Evolutionary conservation across 495 filamentous ascomycete species (phyloP), one percentile per base, ranked within the genome.

Genomic region (Lophiotrema nucula): DNA sequence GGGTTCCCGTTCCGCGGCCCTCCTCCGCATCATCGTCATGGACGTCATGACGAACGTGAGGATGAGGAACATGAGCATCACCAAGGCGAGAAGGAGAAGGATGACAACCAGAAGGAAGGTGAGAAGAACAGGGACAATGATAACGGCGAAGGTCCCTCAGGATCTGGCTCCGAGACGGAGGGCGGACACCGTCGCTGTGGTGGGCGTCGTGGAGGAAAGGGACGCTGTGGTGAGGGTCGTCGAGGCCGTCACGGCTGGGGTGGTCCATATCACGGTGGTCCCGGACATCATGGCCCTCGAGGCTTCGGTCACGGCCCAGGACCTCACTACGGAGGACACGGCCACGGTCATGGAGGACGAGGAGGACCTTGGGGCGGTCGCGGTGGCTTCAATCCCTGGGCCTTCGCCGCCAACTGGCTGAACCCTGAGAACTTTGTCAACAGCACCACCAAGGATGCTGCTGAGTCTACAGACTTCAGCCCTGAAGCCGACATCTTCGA

Each of bases 401-500:
- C 38, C 43, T 60, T 53, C 24, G 58, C 65, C 21, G 65, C 56
- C 35, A 18, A 64, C 12, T 47, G 68, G 26, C 65, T 73, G 63
- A 55, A 66, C 39, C 44, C 53, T 1, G 26, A 52, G 47, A 42
- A 46, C 41, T 62, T 55, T 15, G 38, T 43, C 23, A 44, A 48
- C 35, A 51, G 43, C 52, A 58, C 49, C 39, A 33, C 23, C 13
- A 55, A 55, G n/a, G 6, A 16, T 25, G 61, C 58, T 26, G n/a
- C n/a, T n/a, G 62, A 3, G 44, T 5, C 52, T 46, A 67, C 73
- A 2, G 79, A 81, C 56, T 90, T 90, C 68, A 67, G 64, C 4
- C 89, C 89, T 3, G 77, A 81, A 2, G 77, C 83, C 46, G 88
- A 92, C 58, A 73, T 91, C 53, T 92, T 92, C 75, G 80, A 85